Conservation (phyloP, 306 rosid species). For the Fragaria vesca region DNA sequence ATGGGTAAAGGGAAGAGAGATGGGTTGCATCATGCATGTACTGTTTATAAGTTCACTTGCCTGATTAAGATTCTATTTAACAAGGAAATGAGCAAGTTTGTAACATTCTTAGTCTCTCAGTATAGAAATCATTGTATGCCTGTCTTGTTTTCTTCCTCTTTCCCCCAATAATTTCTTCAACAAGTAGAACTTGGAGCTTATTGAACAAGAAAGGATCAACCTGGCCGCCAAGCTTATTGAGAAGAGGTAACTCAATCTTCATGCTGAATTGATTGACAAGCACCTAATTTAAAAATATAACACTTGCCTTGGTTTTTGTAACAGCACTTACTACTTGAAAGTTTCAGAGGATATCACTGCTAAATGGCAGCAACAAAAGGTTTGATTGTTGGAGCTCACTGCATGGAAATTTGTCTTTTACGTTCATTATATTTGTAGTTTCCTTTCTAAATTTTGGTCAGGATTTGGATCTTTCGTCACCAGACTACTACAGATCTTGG, state of each 20-base stretch:
- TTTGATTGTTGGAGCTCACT: conserved; percentile 32
- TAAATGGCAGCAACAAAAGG: conserved; percentile 67
- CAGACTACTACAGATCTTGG: conserved; percentile 33
- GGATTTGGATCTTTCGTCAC: conserved; percentile 53
- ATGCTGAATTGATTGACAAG: conserved; percentile 17
- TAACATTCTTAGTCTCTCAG: neutral
- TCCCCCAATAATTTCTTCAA: conserved; percentile 7
- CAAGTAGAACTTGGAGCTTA: conserved; percentile 66
- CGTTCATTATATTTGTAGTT: conserved; percentile 5
- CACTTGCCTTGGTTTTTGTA: conserved; percentile 31
- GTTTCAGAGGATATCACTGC: conserved; percentile 44
- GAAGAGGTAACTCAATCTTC: conserved; percentile 58
- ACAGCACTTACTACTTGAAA: conserved; percentile 59
- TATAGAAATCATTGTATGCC: conserved; percentile 18
- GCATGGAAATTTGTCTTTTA: conserved; percentile 11
- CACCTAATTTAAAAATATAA: neutral
- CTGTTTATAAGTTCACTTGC: neutral
- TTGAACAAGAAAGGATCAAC: conserved; percentile 62
- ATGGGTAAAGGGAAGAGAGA: neutral
- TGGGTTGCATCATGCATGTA: neutral
- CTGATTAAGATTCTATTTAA: neutral
- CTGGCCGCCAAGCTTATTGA: conserved; percentile 57
- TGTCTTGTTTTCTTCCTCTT: conserved; percentile 20
- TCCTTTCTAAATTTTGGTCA: conserved; percentile 38
- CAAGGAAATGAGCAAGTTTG: neutral